A percentile compares a stretch with the other conserved stretches of the same genome.
Evolutionary conservation across 768 basidiomycete genomes (phyloP).

Genomic region (Pleurotus ostreatus): DNA sequence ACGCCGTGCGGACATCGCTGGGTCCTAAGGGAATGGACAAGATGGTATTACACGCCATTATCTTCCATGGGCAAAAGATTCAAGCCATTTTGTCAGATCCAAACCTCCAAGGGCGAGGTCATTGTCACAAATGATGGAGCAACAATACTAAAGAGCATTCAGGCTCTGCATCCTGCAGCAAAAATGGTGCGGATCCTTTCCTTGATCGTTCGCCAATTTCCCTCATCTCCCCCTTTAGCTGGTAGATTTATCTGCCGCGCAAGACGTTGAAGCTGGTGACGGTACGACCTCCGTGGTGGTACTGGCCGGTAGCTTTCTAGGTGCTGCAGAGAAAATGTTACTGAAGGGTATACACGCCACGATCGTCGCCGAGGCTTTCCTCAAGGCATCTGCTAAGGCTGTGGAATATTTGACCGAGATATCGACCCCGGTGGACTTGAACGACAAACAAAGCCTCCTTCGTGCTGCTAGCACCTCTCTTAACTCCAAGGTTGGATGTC

Average conservation of each 20-base stretch:
- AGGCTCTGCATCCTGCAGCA: slow-evolving; percentile 95
- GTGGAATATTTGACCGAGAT: slow-evolving; percentile 94
- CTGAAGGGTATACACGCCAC: slow-evolving; percentile 97
- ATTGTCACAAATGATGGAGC: slow-evolving; percentile 99
- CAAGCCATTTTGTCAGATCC: slow-evolving; percentile 56
- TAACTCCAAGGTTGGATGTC: slow-evolving; percentile 79
- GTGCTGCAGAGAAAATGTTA: slow-evolving; percentile 95
- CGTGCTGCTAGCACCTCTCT: slow-evolving; percentile 93
- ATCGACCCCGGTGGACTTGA: slow-evolving; percentile 87
- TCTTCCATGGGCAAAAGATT: background rate
- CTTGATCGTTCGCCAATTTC: background rate
- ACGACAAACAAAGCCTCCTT: slow-evolving; percentile 78
- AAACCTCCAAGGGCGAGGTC: slow-evolving; percentile 93
- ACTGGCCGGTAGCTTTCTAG: slow-evolving; percentile 87
- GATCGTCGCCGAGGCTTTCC: slow-evolving; percentile 93
- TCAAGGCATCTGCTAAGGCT: slow-evolving; percentile 86
- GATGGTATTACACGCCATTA: slow-evolving; percentile 56
- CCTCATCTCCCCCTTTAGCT: slow-evolving; percentile 48
- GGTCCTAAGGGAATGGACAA: slow-evolving; percentile 99
- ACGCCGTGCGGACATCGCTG: slow-evolving; percentile 94
- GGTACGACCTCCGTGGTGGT: slow-evolving; percentile 98
- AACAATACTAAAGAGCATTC: slow-evolving; percentile 92
- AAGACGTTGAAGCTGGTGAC: slow-evolving; percentile 98
- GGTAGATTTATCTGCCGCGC: slow-evolving; percentile 95
- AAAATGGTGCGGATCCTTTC: slow-evolving; percentile 68